These are phyloP conservation scores for Metroxylon sagu DNA, from an alignment of 176 grass and related monocot genomes.

Conservation along the genomic window DNA sequence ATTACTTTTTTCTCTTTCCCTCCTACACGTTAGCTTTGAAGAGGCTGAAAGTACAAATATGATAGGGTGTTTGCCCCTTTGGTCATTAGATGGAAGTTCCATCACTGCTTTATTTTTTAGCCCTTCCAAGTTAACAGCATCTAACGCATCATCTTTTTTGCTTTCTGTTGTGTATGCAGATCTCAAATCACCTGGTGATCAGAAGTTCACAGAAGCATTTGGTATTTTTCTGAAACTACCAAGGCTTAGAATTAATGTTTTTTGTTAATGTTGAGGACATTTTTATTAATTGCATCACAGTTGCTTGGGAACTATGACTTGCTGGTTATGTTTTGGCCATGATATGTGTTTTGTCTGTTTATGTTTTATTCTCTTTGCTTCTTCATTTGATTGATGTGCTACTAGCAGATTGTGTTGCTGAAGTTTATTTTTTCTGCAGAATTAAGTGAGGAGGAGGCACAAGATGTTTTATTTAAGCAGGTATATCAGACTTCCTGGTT, in stretches of 20 bases:
- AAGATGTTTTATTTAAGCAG: constrained; percentile 96
- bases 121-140: background rate
- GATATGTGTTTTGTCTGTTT: no score
- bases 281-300: constrained; percentile 6
- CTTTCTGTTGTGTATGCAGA: constrained; percentile 40
- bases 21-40: no score
- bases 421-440: constrained; percentile 45
- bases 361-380: no score
- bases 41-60: no score
- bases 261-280: background rate
- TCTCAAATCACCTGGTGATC: constrained; percentile 52
- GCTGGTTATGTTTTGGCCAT: no score
- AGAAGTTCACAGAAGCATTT: constrained; percentile 82
- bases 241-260: background rate
- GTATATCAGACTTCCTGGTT: constrained; percentile 16
- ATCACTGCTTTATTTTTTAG: background rate
- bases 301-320: background rate
- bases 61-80: background rate
- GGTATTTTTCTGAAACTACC: constrained; percentile 37
- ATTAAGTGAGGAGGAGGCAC: constrained; percentile 69
- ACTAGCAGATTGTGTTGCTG: background rate
- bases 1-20: no score
- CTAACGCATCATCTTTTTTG: constrained; percentile 10
- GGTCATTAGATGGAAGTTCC: background rate
- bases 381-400: no score